These are phyloP conservation scores for Aspergillus ruber DNA, from an alignment of 2,329 filamentous ascomycete genomes.

Conservation along the genomic window DNA sequence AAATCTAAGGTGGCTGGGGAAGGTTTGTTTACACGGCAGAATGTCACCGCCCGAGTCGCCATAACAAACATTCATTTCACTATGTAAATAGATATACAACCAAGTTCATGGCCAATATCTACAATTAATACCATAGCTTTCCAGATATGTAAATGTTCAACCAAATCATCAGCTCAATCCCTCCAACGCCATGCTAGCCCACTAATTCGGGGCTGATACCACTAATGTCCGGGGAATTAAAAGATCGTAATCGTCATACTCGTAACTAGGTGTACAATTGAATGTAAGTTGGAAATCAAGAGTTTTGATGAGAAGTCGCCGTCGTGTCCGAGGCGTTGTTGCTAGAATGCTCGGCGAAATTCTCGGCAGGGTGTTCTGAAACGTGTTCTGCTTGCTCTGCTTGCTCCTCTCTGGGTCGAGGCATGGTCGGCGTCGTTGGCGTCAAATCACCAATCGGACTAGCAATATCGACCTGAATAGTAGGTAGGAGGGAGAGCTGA, in stretches of 20 bases:
- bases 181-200: slow-evolving; percentile 21
- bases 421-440: slow-evolving; percentile 17
- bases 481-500: slow-evolving; percentile 19
- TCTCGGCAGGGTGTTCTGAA: background rate
- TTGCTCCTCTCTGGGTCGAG: slow-evolving; percentile 2
- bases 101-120: too few species aligned
- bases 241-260: slow-evolving; percentile 9
- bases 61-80: background rate
- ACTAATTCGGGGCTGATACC: background rate
- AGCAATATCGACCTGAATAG: slow-evolving; percentile 26
- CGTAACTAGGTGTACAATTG: slow-evolving; percentile 5
- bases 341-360: background rate
- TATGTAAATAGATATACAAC: too few species aligned
- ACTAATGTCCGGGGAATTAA: background rate
- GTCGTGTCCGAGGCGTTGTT: background rate
- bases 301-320: background rate
- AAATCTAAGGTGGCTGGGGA: background rate
- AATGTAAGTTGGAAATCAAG: background rate
- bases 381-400: background rate
- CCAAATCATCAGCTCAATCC: background rate
- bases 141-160: too few species aligned
- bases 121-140: too few species aligned
- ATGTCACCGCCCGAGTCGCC: slow-evolving; percentile 2
- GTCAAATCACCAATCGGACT: slow-evolving; percentile 18
- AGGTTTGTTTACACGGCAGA: slow-evolving; percentile 3